phyloP scores from a whole-genome alignment of 176 grass and related monocot species.

The Zea luxurians region DNA sequence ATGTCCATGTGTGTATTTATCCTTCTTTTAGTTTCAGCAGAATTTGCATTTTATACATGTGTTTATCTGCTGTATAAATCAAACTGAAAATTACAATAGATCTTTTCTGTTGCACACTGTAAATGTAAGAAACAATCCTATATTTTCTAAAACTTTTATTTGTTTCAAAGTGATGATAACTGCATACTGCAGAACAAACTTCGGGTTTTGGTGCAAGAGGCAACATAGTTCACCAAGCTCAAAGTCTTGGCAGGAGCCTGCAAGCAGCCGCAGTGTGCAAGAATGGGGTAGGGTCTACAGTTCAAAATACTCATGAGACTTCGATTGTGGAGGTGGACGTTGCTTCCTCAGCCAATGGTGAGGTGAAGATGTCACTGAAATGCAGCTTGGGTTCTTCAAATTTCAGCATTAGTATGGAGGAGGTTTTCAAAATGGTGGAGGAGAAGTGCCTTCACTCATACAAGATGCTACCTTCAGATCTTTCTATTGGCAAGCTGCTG shows the following conservation, averaged over 20 bases:
- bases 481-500: slow-evolving; percentile 69
- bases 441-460: slow-evolving; percentile 57
- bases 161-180: slow-evolving; percentile 16
- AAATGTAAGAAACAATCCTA: not conserved
- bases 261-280: slow-evolving; percentile 6
- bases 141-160: slow-evolving; percentile 20
- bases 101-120: not conserved
- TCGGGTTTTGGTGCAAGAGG: slow-evolving; percentile 23
- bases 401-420: slow-evolving; percentile 50
- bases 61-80: not conserved
- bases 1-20: not conserved
- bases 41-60: not conserved
- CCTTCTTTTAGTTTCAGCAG: not conserved
- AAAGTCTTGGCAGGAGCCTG: slow-evolving; percentile 7
- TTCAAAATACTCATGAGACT: slow-evolving; percentile 30
- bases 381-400: slow-evolving; percentile 45
- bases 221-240: slow-evolving; percentile 5
- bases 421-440: slow-evolving; percentile 59
- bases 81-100: not conserved
- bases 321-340: slow-evolving; percentile 51
- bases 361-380: slow-evolving; percentile 60
- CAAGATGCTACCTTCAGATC: slow-evolving; percentile 51
- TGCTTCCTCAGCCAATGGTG: slow-evolving; percentile 65
- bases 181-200: slow-evolving; percentile 32
- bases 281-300: slow-evolving; percentile 2